These are phyloP conservation scores for Colletotrichum limetticola DNA, from an alignment of 2,329 filamentous ascomycete genomes.

Conservation along the genomic window DNA sequence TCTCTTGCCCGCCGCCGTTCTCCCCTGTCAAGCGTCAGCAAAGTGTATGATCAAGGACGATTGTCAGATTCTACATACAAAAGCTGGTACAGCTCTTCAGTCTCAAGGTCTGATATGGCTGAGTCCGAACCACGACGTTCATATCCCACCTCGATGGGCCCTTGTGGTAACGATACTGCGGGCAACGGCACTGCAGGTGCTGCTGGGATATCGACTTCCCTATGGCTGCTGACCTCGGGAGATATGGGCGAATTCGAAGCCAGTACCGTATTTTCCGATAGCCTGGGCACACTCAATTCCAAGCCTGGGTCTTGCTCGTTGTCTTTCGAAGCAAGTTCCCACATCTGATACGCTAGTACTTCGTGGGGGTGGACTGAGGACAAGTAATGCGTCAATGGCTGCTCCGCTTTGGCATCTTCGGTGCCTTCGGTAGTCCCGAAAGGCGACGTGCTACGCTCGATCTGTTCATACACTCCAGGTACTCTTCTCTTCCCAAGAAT, in stretches of 20 bases:
- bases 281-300: neutral
- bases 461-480: neutral
- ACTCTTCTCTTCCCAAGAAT: neutral
- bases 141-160: conserved; percentile 7
- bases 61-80: neutral
- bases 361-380: neutral
- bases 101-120: conserved; percentile 9
- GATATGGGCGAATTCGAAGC: neutral
- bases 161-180: neutral
- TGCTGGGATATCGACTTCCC: neutral
- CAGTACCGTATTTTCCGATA: neutral
- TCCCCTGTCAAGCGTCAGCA: conserved; percentile 5
- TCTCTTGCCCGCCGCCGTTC: conserved; percentile 8
- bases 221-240: neutral
- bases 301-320: neutral
- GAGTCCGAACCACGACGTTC: conserved; percentile 6
- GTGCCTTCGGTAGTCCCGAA: neutral
- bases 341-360: neutral
- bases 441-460: neutral
- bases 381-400: conserved; percentile 8
- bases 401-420: neutral
- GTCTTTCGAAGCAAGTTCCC: neutral
- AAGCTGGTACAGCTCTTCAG: conserved; percentile 6
- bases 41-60: neutral
- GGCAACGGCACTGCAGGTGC: neutral